Evolutionary conservation across 768 basidiomycete genomes (phyloP).

Genomic region (Tubosaeta brunneosetosa): DNA sequence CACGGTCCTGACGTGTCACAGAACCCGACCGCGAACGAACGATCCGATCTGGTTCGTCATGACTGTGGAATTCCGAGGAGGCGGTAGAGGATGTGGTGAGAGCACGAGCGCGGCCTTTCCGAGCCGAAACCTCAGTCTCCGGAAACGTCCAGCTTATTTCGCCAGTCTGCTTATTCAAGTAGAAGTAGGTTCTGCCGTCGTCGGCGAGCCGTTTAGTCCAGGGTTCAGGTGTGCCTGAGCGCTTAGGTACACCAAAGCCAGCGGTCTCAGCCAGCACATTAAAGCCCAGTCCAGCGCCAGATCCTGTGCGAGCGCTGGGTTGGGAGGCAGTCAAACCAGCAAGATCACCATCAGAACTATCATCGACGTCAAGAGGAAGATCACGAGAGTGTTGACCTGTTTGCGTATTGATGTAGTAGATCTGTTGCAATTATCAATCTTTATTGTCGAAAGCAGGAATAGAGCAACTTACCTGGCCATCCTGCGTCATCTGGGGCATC

Average conservation of each 20-base stretch:
- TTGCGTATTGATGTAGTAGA: conserved; percentile 91
- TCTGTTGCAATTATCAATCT: conserved; percentile 42
- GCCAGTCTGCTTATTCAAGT: conserved; percentile 67
- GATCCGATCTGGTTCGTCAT: conserved; percentile 20
- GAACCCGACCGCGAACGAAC: conserved; percentile 34
- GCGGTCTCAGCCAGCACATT: conserved; percentile 37
- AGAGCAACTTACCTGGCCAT: conserved; percentile 66
- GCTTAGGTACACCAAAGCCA: conserved; percentile 58
- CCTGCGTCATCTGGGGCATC: conserved; percentile 79
- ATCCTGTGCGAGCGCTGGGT: conserved; percentile 51
- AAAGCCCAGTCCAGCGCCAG: conserved; percentile 49
- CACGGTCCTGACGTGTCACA: conserved; percentile 26
- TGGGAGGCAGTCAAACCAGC: conserved; percentile 52
- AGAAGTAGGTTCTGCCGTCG: conserved; percentile 78
- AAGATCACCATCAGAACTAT: conserved; percentile 58
- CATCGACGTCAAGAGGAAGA: conserved; percentile 71
- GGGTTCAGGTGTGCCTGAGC: conserved; percentile 67
- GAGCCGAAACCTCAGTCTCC: conserved; percentile 31
- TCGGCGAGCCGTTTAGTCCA: conserved; percentile 80
- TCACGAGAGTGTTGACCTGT: conserved; percentile 81
- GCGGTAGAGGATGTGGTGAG: conserved; percentile 32
- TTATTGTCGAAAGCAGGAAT: background rate
- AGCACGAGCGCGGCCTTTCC: conserved; percentile 31
- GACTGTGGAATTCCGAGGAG: conserved; percentile 26
- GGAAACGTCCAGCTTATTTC: conserved; percentile 67